Evolutionary conservation across 2,329 filamentous ascomycete species (phyloP), one percentile per base, ranked within the genome.

Genomic region (Diaporthe aspalathi): DNA sequence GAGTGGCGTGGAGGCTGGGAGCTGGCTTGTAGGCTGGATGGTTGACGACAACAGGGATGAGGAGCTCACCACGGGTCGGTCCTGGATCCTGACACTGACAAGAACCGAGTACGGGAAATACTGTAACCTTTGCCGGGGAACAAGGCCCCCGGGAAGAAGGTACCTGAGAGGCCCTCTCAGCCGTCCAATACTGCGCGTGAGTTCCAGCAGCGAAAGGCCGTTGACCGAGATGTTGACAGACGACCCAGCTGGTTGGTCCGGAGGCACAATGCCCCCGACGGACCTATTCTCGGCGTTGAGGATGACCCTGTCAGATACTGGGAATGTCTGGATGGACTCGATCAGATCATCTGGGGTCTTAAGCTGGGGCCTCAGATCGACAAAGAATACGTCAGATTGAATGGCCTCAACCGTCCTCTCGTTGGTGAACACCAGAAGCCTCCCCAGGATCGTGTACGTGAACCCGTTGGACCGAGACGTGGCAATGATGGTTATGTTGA

Each of bases 191-290:
- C 20, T 56, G 53, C 20, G n/a, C 7, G 9, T 2, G 3, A 32
- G 32, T 24, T 38, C 32, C 27, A 24, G 24, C 17, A 54, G 12
- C 32, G 63, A 27, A 14, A 53, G 47, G 14, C 32, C 47, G 20
- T 53, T n/a, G 49, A 67, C 63, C 9, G 63, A 53, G 29, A 67
- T 52, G 29, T 67, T 67, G 16, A 67, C 62, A 17, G n/a, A 32
- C 11, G 63, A 53, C 16, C 63, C 63, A 14, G 6, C 14, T 27
- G 63, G 63, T 22, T 40, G 20, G 11, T 29, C 22, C 9, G 27
- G 27, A 12, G 63, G 63, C 17, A 67, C 49, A 14, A 2, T 17
- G 47, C 63, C 63, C 3, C 43, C 50, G 16, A 53, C 38, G 0
- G 49, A 52, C 24, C 29, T 43, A 17, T 43, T 38, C 11, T n/a